Conservation (phyloP, 2,329 filamentous ascomycete species). For the Microdochium trichocladiopsis region DNA sequence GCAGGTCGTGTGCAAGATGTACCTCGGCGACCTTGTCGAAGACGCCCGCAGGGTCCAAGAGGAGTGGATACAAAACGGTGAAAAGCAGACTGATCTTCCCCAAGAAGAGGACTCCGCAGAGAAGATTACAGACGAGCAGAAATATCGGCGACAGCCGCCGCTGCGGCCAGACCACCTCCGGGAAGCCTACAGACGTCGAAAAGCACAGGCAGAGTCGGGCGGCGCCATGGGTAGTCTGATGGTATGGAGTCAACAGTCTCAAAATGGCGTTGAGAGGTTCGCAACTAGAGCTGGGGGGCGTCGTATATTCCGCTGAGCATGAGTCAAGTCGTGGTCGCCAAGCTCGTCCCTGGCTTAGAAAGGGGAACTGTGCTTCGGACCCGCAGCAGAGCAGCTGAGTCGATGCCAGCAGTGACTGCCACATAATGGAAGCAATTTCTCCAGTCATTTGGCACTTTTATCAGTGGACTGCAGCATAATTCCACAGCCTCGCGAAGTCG, state of each 20-base stretch:
- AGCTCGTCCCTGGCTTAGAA: not conserved
- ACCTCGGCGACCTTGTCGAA: conserved; percentile 70
- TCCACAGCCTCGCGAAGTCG: too few relatives aligned
- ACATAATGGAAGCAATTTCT: too few relatives aligned
- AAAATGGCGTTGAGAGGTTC: conserved; percentile 53
- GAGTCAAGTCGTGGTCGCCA: not conserved
- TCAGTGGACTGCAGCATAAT: too few relatives aligned
- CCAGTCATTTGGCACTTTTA: too few relatives aligned
- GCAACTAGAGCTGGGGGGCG: conserved; percentile 43
- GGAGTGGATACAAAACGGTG: conserved; percentile 58
- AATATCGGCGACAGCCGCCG: conserved; percentile 41
- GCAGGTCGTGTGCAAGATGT: conserved; percentile 68
- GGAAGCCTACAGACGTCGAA: conserved; percentile 66
- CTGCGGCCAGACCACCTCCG: conserved; percentile 68
- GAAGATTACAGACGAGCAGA: conserved; percentile 14
- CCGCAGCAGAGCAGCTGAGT: too few relatives aligned
- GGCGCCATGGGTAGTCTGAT: conserved; percentile 50
- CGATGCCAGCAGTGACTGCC: too few relatives aligned
- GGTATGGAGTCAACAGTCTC: conserved; percentile 54
- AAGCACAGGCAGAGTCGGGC: conserved; percentile 53
- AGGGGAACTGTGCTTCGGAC: too few relatives aligned
- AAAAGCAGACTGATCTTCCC: conserved; percentile 48
- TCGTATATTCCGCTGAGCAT: conserved; percentile 43
- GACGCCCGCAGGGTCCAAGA: conserved; percentile 62
- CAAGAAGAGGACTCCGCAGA: conserved; percentile 22